phyloP scores from a whole-genome alignment of 345 rosid genomes.

The Bruguiera parviflora region DNA sequence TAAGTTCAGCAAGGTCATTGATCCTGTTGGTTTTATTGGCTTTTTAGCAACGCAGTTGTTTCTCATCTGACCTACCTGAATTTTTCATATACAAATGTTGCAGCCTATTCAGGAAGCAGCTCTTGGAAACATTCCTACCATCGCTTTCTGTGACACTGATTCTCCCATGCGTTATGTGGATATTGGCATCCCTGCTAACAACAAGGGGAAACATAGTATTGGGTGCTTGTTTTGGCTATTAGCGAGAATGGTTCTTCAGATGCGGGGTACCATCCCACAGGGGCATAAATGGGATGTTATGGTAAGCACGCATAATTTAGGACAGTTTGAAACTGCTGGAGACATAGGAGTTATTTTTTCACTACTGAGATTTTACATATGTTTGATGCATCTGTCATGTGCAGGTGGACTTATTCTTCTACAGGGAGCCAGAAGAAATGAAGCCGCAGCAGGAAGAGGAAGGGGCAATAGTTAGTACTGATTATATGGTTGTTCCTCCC shows the following conservation, averaged over 20 bases:
- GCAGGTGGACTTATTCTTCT: conserved; percentile 28
- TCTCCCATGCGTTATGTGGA: conserved; percentile 20
- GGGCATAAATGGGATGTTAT: conserved; percentile 36
- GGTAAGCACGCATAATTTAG: conserved; percentile 10
- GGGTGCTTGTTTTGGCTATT: conserved; percentile 20
- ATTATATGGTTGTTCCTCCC: neutral
- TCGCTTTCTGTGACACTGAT: conserved; percentile 21
- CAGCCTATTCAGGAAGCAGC: conserved; percentile 20
- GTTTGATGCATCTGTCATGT: neutral
- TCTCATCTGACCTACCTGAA: neutral
- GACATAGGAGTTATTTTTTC: neutral
- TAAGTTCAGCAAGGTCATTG: neutral
- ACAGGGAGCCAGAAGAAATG: conserved; percentile 27
- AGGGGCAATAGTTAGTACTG: neutral
- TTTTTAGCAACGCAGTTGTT: neutral
- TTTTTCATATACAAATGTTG: neutral
- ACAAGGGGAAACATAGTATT: conserved; percentile 19
- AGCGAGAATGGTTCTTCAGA: conserved; percentile 19
- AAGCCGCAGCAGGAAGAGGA: conserved; percentile 10
- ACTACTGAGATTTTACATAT: neutral
- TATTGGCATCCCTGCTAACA: conserved; percentile 20
- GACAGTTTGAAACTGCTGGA: neutral
- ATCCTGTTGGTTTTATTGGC: neutral
- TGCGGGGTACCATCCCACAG: conserved; percentile 12
- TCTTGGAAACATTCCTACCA: conserved; percentile 20